These are phyloP conservation scores for Ilex aquifolium DNA, from an alignment of 257 asterid species.

Conservation along the genomic window DNA sequence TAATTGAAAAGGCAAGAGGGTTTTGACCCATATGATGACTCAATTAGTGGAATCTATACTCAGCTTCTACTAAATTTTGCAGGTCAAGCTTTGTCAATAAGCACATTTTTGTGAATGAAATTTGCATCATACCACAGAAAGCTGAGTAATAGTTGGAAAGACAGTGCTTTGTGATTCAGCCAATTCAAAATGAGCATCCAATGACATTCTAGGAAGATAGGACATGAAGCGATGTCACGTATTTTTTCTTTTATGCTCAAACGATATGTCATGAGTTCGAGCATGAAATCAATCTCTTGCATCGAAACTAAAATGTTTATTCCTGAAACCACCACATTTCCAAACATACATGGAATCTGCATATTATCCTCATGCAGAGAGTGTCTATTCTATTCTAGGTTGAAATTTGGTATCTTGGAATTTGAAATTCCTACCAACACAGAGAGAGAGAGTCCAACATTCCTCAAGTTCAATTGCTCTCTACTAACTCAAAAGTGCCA, in stretches of 20 bases:
- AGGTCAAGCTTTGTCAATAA: constrained; percentile 2
- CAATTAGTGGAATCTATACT: constrained; percentile 40
- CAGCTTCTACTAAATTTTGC: constrained; percentile 29
- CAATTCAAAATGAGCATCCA: no score
- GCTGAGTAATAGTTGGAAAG: not conserved
- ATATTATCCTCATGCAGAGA: no score
- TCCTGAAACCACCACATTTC: no score
- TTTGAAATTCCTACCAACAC: not conserved
- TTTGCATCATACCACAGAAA: no score
- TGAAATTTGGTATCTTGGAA: not conserved
- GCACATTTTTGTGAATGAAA: not conserved
- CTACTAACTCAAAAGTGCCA: not conserved
- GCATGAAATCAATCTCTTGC: no score
- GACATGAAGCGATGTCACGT: not conserved
- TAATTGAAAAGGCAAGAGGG: constrained; percentile 8
- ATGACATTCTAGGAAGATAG: no score
- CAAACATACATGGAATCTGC: not conserved
- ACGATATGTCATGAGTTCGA: no score
- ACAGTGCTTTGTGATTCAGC: no score
- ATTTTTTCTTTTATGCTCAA: no score
- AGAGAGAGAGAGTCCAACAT: not conserved
- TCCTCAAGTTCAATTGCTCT: not conserved
- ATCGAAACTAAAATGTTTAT: no score
- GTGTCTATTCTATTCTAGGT: no score
- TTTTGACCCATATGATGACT: constrained; percentile 24